These are phyloP conservation scores for Candida arabinofermentans DNA, from an alignment of 805 yeast genomes.

Conservation along the genomic window DNA sequence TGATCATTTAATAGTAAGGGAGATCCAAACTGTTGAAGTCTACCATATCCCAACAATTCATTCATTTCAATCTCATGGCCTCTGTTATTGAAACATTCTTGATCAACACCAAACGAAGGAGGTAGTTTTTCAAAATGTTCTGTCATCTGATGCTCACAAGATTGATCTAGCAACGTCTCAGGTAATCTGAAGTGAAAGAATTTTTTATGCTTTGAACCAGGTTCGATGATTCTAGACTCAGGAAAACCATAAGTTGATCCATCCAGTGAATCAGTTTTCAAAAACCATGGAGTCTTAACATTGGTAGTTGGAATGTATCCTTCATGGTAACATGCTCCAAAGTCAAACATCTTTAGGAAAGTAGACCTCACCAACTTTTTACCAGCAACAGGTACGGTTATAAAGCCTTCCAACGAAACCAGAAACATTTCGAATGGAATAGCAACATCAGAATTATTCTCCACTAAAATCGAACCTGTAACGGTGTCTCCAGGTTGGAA, in stretches of 20 bases:
- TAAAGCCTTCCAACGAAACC: conserved; percentile 48
- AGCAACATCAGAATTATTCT: conserved; percentile 34
- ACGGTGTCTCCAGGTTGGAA: conserved; percentile 62
- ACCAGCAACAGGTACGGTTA: conserved; percentile 17
- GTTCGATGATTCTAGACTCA: conserved; percentile 36
- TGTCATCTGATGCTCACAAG: conserved; percentile 39
- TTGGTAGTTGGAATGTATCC: conserved; percentile 27
- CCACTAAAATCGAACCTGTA: conserved; percentile 47
- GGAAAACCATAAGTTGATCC: conserved; percentile 37
- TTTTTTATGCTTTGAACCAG: conserved; percentile 48
- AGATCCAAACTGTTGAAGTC: conserved; percentile 43
- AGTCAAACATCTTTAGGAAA: conserved; percentile 46
- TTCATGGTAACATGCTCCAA: conserved; percentile 43
- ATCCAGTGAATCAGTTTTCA: conserved; percentile 21
- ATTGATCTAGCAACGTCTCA: conserved; percentile 42
- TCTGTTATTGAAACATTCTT: conserved; percentile 23
- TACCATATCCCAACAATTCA: conserved; percentile 52
- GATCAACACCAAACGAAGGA: conserved; percentile 37
- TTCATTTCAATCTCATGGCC: conserved; percentile 25
- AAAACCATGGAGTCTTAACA: conserved; percentile 15
- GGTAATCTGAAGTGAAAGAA: conserved; percentile 57
- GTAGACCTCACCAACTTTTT: conserved; percentile 21
- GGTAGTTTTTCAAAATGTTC: conserved; percentile 34
- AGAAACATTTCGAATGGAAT: conserved; percentile 58
- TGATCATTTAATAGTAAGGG: conserved; percentile 49